Conservation (phyloP, 495 filamentous ascomycete species). For the Podospora bellae-mahoneyi region DNA sequence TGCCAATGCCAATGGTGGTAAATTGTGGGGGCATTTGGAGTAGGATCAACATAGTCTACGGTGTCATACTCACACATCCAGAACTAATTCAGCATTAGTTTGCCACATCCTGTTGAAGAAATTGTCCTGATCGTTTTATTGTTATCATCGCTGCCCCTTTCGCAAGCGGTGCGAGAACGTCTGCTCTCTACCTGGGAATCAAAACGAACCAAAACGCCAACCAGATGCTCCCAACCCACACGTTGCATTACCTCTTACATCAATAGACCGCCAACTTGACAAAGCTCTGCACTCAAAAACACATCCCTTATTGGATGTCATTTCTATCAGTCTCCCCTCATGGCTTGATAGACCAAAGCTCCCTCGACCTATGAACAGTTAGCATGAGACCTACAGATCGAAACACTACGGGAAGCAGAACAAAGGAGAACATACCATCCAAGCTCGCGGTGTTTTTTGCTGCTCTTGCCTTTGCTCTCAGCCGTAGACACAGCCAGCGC, state of each 20-base stretch:
- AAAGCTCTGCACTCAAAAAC: background rate
- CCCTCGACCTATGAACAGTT: constrained; percentile 29
- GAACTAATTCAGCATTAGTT: background rate
- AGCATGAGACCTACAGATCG: background rate
- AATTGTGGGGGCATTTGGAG: background rate
- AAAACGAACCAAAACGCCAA: background rate
- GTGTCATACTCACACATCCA: background rate
- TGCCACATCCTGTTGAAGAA: background rate
- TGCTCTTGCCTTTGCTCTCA: constrained; percentile 43
- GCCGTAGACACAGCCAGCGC: constrained; percentile 64
- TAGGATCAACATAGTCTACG: background rate
- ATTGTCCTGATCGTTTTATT: background rate
- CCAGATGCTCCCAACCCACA: background rate
- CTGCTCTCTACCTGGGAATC: background rate
- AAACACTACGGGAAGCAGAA: constrained; percentile 32
- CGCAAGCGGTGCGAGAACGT: background rate
- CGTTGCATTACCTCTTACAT: background rate
- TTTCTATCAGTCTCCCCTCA: constrained; percentile 1
- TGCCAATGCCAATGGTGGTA: background rate
- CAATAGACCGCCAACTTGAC: background rate
- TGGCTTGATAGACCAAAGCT: constrained; percentile 50
- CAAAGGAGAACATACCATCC: constrained; percentile 50
- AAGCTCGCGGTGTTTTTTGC: constrained; percentile 52
- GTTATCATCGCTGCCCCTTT: background rate
- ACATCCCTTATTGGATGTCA: background rate